These are phyloP conservation scores for Pseudogymnoascus destructans DNA, from an alignment of 2,329 filamentous ascomycete genomes.

Conservation along the genomic window DNA sequence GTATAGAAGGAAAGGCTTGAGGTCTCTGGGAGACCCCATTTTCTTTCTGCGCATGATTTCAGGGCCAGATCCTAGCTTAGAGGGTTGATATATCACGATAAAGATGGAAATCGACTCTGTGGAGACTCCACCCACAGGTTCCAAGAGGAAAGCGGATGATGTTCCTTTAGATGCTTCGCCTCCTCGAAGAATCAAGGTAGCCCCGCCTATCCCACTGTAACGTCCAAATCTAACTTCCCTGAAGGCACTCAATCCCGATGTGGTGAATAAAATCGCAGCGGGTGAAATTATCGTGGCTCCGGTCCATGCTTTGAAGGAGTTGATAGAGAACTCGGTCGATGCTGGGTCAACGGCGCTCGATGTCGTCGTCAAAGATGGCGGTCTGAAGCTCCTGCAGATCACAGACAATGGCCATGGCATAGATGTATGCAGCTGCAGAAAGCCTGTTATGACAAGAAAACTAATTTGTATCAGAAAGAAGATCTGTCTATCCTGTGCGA, in stretches of 20 bases:
- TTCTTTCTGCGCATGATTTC: not conserved
- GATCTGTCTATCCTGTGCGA: constrained; percentile 88
- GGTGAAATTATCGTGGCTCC: constrained; percentile 97
- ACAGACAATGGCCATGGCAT: constrained; percentile 96
- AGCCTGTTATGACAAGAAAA: not conserved
- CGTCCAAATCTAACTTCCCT: constrained; percentile 22
- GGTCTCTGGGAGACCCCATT: not conserved
- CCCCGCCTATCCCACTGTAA: not conserved
- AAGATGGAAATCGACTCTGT: not conserved
- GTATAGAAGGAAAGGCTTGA: not conserved
- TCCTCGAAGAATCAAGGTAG: constrained; percentile 37
- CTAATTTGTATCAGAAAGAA: constrained; percentile 49
- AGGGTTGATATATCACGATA: not conserved
- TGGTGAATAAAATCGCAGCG: constrained; percentile 96
- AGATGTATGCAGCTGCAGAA: constrained; percentile 44
- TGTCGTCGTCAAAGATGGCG: constrained; percentile 86
- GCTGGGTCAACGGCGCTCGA: constrained; percentile 89
- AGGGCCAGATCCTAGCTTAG: not conserved
- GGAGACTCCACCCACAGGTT: constrained; percentile 20
- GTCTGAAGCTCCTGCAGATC: constrained; percentile 88
- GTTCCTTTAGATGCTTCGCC: constrained; percentile 26
- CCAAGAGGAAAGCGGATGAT: constrained; percentile 38
- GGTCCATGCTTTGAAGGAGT: constrained; percentile 87
- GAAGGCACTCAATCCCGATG: constrained; percentile 76
- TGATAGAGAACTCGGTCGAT: constrained; percentile 95